phyloP scores from a whole-genome alignment of 306 rosid genomes.

The Myrica gale region DNA sequence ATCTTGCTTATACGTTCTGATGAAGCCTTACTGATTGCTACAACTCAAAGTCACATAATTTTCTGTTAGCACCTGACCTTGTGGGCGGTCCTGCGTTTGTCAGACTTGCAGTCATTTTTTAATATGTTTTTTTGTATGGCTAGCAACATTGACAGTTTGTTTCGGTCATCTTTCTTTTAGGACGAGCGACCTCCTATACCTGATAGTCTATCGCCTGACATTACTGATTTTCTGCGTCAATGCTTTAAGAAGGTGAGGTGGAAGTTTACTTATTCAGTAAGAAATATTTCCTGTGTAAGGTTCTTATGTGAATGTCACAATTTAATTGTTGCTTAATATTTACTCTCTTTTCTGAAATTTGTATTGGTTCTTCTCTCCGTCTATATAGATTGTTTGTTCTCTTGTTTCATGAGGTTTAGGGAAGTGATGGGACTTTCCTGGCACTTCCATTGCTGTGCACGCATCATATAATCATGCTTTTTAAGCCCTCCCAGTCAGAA shows the following conservation, averaged over 20 bases:
- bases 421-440: not conserved
- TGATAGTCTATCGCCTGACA: slow-evolving; percentile 83
- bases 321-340: slow-evolving; percentile 22
- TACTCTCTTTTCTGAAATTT: not conserved
- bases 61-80: not conserved
- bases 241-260: slow-evolving; percentile 92
- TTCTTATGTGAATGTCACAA: slow-evolving; percentile 8
- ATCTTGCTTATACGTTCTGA: not conserved
- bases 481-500: not conserved
- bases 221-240: slow-evolving; percentile 93
- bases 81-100: not conserved
- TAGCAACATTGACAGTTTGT: not conserved
- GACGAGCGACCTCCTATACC: slow-evolving; percentile 98
- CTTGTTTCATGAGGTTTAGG: not conserved
- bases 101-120: slow-evolving; percentile 15
- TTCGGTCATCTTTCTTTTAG: slow-evolving; percentile 48
- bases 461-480: not conserved
- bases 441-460: not conserved
- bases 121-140: slow-evolving; percentile 11
- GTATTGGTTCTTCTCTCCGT: not conserved
- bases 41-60: slow-evolving; percentile 13
- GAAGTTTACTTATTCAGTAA: slow-evolving; percentile 21
- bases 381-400: not conserved
- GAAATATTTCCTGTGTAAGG: slow-evolving; percentile 17
- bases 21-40: slow-evolving; percentile 9